Base-by-base conservation (phyloP, 176 grass and related monocot species). In the Triticum monococcum region DNA sequence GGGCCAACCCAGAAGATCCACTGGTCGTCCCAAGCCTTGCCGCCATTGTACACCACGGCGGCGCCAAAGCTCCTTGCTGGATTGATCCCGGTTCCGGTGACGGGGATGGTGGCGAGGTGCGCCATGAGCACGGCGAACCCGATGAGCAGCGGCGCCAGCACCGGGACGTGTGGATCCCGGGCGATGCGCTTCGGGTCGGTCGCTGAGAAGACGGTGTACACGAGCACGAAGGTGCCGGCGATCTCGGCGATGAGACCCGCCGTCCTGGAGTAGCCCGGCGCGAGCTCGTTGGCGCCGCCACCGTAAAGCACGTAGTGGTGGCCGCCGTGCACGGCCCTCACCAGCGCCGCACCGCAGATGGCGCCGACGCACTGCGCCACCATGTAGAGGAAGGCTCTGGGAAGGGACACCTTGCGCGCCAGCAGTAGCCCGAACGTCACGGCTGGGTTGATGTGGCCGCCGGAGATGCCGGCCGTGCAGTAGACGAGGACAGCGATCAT, bases 401-500 rank as follows among this genome's bases (percentile, higher is more conserved):
- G 50, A 6, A 97, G 88, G 0, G 95, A 93, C 1, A 97, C 92
- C 89, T 97, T 97, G 16, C 95, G 43, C 40, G 92, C 95, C 48
- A 97, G 92, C 81, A 97, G 89, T 4, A 97, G 85, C 7, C 90
- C 95, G 72, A 98, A 92, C 12, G 95, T 98, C 1, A 98, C 95
- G 3, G 92, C 95, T 9, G 95, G 92, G 91, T 97, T 97, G 50
- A 97, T 97, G 87, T 97, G 95, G 1, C 95, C 95, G 1, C 95
- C 96, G 0, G 96, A 98, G 80, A 98, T 95, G 4, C 96, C 96
- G 8, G 96, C 96, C 6, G 96, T 98, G 91, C 96, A 98, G 88
- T 98, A 98, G 22, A 98, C 96, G 17, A 98, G 96, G 46, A 98
- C 89, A 83, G 95, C 95, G 40, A 98, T 98, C 96, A 91, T 98